Evolutionary conservation across 2,329 filamentous ascomycete genomes (phyloP), one percentile per base, ranked within the genome.

Genomic region (Sporothrix dimorphospora): DNA sequence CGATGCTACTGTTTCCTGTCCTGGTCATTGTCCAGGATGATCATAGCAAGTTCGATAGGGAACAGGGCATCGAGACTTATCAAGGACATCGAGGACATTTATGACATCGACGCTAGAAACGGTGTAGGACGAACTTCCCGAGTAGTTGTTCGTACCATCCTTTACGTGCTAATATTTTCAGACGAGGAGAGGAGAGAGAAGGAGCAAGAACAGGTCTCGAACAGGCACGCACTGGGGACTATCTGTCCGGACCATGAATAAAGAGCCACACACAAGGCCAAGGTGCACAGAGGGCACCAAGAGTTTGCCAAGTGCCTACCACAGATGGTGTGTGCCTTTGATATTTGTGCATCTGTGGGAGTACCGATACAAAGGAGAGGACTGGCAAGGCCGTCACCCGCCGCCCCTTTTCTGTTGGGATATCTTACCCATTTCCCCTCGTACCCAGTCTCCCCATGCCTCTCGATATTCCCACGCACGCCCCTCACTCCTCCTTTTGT

Each of bases 311-410:
- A 61, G 55, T 61, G 24, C 30, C 16, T 2, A 9, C 2, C 11
- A 42, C 40, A 21, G 34, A 14, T 61, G 55, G 30, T n/a, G 55
- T 61, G 55, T 38, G 55, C 34, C 55, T 61, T 8, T 40, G 16
- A 21, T 21, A 61, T 8, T 61, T n/a, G 38, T 38, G 34, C 19
- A 21, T 38, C n/a, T 19, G 4, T 42, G 19, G 14, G n/a, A 27
- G 38, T 45, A 45, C 59, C 59, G 59, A 24, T 65, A 65, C 38
- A 45, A 65, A 65, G 38, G 38, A 38, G n/a, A 27, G 24, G 59
- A 65, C 4, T 45, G 30, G 40, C 45, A 45, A 12, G 34, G 59
- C 38, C 38, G 3, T n/a, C 59, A 63, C 27, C 11, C 27, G 34
- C 55, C 55, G 21, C 9, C 38, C 38, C 2, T 16, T 45, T 65